Evolutionary conservation across 1,284 basidiomycete species (phyloP).

Genomic region (Heterobasidion occidentale): DNA sequence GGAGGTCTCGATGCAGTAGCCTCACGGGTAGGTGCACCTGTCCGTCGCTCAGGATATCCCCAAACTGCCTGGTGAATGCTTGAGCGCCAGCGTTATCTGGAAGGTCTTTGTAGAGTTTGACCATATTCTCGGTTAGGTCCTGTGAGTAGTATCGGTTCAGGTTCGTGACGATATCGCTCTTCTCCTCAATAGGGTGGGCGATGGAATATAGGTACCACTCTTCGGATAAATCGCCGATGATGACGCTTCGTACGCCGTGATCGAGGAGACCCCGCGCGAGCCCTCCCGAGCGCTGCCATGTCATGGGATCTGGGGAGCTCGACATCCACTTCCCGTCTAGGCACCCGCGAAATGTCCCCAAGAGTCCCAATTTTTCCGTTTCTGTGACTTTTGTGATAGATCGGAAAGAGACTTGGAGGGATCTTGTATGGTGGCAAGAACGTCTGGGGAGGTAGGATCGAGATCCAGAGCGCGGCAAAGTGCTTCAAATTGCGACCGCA

Average conservation of each 20-base stretch:
- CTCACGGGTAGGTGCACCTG: constrained; percentile 68
- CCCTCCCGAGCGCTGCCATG: constrained; percentile 57
- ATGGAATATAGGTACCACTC: constrained; percentile 75
- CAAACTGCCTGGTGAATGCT: constrained; percentile 40
- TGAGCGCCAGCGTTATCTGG: constrained; percentile 29
- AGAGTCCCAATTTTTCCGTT: constrained; percentile 38
- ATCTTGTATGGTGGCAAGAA: constrained; percentile 43
- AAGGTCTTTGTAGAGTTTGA: constrained; percentile 34
- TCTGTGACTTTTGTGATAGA: constrained; percentile 51
- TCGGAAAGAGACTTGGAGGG: constrained; percentile 35
- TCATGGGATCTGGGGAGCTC: constrained; percentile 45
- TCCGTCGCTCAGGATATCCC: constrained; percentile 54
- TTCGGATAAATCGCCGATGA: constrained; percentile 63
- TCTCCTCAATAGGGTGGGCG: constrained; percentile 45
- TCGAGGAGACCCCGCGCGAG: constrained; percentile 45
- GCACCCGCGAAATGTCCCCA: constrained; percentile 65
- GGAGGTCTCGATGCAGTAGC: constrained; percentile 53
- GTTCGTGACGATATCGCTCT: constrained; percentile 46
- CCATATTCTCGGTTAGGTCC: constrained; percentile 36
- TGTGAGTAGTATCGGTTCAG: constrained; percentile 54
- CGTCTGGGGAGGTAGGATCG: constrained; percentile 40
- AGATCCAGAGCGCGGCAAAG: constrained; percentile 48
- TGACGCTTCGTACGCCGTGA: constrained; percentile 53
- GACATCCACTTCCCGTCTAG: constrained; percentile 51
- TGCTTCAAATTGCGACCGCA: constrained; percentile 53